These are phyloP conservation scores for Groenewaldozyma auringiensis DNA, from an alignment of 1,139 yeast genomes.

Conservation along the genomic window DNA sequence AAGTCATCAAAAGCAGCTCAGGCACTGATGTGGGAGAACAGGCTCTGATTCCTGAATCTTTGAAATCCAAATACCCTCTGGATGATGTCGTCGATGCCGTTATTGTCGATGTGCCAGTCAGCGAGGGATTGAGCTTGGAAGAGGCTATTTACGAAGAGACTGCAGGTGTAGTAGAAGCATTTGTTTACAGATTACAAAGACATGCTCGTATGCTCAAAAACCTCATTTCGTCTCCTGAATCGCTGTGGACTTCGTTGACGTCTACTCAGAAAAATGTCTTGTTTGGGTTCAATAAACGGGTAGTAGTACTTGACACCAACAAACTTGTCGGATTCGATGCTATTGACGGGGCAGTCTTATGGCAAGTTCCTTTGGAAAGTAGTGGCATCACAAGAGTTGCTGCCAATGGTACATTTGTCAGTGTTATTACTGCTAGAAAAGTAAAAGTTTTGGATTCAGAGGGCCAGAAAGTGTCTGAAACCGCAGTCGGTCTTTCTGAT, in stretches of 20 bases:
- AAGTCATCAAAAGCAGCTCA: too few relatives aligned
- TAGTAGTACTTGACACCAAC: slow-evolving; percentile 29
- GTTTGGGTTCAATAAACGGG: slow-evolving; percentile 45
- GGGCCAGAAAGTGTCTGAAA: not conserved
- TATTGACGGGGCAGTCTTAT: slow-evolving; percentile 17
- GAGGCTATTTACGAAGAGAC: slow-evolving; percentile 32
- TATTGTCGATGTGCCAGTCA: slow-evolving; percentile 33
- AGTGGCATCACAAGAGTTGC: not conserved
- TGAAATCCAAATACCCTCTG: not conserved
- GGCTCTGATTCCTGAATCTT: not conserved
- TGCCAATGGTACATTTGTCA: not conserved
- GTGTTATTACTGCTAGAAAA: not conserved
- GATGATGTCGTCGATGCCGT: slow-evolving; percentile 14
- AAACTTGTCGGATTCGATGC: slow-evolving; percentile 14
- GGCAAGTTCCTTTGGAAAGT: not conserved
- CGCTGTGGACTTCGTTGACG: not conserved
- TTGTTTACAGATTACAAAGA: slow-evolving; percentile 35
- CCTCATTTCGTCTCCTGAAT: not conserved
- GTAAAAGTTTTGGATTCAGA: not conserved
- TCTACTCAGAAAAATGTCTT: slow-evolving; percentile 11
- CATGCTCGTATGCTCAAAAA: slow-evolving; percentile 28
- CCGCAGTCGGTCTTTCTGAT: not conserved
- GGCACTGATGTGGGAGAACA: slow-evolving; percentile 2
- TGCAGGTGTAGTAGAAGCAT: slow-evolving; percentile 36
- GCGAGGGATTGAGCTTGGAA: slow-evolving; percentile 23